These are phyloP conservation scores for Kluyveromyces dobzhanskii DNA, from an alignment of 805 yeast genomes.

Conservation along the genomic window DNA sequence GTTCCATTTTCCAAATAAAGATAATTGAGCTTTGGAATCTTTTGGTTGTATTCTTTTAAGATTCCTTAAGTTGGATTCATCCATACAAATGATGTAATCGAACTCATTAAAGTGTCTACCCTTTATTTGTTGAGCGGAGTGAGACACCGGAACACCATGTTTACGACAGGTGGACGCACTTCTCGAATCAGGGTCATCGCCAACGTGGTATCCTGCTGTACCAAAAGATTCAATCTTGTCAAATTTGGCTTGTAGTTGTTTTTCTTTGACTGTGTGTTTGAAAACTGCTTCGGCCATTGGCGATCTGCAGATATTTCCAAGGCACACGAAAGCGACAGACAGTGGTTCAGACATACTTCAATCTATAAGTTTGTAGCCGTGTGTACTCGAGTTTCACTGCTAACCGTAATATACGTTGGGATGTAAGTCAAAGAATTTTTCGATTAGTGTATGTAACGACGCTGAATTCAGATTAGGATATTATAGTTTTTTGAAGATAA, in stretches of 20 bases:
- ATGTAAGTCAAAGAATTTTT: too few relatives aligned
- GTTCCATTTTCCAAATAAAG: constrained; percentile 77
- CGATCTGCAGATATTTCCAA: constrained; percentile 89
- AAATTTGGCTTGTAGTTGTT: constrained; percentile 37
- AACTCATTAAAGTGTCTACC: constrained; percentile 44
- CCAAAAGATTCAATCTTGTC: constrained; percentile 76
- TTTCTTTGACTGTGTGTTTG: constrained; percentile 48
- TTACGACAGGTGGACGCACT: constrained; percentile 57
- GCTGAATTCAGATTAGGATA: too few relatives aligned
- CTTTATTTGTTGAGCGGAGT: constrained; percentile 62
- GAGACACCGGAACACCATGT: constrained; percentile 69
- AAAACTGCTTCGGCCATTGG: constrained; percentile 98
- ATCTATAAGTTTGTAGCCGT: too few relatives aligned
- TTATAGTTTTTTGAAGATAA: too few relatives aligned
- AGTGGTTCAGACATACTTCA: constrained; percentile 16
- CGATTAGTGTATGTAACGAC: too few relatives aligned
- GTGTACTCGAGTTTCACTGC: too few relatives aligned
- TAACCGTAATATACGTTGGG: too few relatives aligned
- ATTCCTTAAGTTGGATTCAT: constrained; percentile 47
- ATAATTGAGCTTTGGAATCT: constrained; percentile 38
- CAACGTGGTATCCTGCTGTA: constrained; percentile 76
- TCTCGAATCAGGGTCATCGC: constrained; percentile 74
- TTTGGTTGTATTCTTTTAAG: constrained; percentile 47
- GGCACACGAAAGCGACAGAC: constrained; percentile 81
- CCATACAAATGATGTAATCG: constrained; percentile 69